phyloP scores from a whole-genome alignment of 306 rosid species.

The Ziziphus jujuba region DNA sequence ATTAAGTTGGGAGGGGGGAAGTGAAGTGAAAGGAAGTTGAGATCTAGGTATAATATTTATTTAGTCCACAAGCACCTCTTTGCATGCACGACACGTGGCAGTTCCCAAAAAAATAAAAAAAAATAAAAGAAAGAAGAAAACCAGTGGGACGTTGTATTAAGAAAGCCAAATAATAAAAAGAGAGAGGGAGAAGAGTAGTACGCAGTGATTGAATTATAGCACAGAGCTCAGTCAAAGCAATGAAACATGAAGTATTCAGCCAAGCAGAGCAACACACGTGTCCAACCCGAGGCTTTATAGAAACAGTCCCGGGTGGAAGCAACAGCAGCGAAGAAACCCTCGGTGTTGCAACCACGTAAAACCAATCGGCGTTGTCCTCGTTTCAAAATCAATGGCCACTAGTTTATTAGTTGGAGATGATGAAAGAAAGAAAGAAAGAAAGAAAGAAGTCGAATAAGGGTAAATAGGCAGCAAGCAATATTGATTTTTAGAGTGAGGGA shows the following conservation, averaged over 20 bases:
- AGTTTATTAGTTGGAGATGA: neutral
- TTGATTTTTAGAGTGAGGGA: conserved; percentile 6
- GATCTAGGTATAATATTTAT: too few species aligned
- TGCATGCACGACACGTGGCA: conserved; percentile 22
- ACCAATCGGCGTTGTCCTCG: conserved; percentile 14
- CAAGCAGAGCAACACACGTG: too few species aligned
- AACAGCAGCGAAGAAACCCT: neutral
- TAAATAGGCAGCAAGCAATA: neutral
- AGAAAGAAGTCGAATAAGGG: conserved; percentile 9
- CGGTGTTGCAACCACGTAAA: conserved; percentile 16
- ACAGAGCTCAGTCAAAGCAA: too few species aligned
- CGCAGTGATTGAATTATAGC: too few species aligned
- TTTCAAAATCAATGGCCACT: conserved; percentile 26
- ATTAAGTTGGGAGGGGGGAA: too few species aligned
- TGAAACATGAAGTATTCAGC: too few species aligned
- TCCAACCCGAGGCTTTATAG: neutral
- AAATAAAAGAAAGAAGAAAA: too few species aligned
- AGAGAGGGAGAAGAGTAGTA: too few species aligned
- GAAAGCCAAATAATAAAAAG: too few species aligned
- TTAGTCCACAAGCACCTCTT: neutral
- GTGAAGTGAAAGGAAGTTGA: too few species aligned
- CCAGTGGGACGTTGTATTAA: too few species aligned
- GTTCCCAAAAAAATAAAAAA: too few species aligned
- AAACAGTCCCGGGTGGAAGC: neutral
- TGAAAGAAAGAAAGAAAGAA: conserved; percentile 11